Evolutionary conservation across 345 rosid species (phyloP), one percentile per base, ranked within the genome.

Genomic region (Populus pruinosa): DNA sequence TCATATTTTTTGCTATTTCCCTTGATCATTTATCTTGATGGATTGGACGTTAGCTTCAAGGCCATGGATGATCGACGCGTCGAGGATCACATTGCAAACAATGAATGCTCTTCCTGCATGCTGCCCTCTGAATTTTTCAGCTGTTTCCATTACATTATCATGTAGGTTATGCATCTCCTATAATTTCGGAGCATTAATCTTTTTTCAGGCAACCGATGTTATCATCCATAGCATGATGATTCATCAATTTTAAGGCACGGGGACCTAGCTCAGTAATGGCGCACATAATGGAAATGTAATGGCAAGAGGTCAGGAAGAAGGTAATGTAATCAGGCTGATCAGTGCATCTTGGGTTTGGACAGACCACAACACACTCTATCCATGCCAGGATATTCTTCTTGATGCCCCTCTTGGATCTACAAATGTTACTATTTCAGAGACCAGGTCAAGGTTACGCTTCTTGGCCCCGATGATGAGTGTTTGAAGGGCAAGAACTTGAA

Each of bases 401-500:
- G 96, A 94, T 27, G 93, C 88, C 20, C 88, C 93, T 10, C 83
- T 85, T 4, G 97, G 96, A 67, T 86, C 88, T 0, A 92, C 89
- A 1, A 76, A 83, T 23, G 76, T 90, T 17, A 92, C 97, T 31
- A 72, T 96, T 90, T 92, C 33, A 88, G 85, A 66, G 85, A 89
- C 76, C 97, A 91, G 21, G 93, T 91, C 82, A 92, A 92, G 85
- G 97, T 92, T 63, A 91, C 90, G 97, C 93, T 92, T 65, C 90
- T 90, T 0, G 91, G 94, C 7, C 94, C 91, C 39, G 93, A 91
- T 67, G 94, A 92, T 67, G 94, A 88, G 6, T 87, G 76, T 78
- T 11, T 72, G 16, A 81, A 87, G 50, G 93, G 90, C 79, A 85
- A 72, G 81, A 85, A 86, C 72, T 90, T 90, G 94, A 92, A 84